Percentiles rank a stretch among this genome's conserved stretches.
These are phyloP conservation scores for Diophrys sp. DNA, from an alignment of 73 alveolate species.

Conservation along the genomic window DNA sequence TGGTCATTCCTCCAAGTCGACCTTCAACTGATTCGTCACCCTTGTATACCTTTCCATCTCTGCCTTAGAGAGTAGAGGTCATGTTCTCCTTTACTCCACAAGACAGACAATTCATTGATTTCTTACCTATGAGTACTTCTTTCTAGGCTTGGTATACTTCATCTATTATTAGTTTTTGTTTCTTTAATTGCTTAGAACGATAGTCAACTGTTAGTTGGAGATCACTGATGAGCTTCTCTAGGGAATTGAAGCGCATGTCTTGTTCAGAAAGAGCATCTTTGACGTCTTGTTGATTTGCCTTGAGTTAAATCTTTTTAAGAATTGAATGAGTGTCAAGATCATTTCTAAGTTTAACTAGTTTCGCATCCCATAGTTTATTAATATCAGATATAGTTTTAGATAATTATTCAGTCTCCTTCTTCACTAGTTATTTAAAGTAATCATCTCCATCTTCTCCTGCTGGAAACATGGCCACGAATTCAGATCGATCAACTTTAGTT, in stretches of 20 bases:
- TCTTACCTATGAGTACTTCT: neutral
- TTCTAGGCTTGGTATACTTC: neutral
- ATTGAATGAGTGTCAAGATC: slow-evolving; percentile 30
- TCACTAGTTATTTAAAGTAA: slow-evolving; percentile 6
- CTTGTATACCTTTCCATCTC: neutral
- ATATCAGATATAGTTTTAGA: slow-evolving; percentile 11
- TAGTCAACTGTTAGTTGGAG: neutral
- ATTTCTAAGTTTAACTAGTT: slow-evolving; percentile 28
- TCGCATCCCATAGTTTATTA: slow-evolving; percentile 36
- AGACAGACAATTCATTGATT: neutral
- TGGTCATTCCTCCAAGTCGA: too few relatives aligned
- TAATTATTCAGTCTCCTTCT: slow-evolving; percentile 13
- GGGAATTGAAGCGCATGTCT: neutral
- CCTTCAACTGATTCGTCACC: too few relatives aligned
- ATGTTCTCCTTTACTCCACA: neutral
- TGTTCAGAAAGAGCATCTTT: neutral
- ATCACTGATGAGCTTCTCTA: neutral
- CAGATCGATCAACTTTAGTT: neutral
- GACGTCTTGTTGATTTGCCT: slow-evolving; percentile 12
- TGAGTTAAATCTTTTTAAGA: slow-evolving; percentile 17
- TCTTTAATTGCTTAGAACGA: neutral
- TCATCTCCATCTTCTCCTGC: neutral
- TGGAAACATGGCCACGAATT: neutral
- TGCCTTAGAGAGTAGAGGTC: neutral
- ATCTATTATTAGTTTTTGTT: neutral